Evolutionary conservation across 345 rosid genomes (phyloP).

Genomic region (Moringa oleifera): DNA sequence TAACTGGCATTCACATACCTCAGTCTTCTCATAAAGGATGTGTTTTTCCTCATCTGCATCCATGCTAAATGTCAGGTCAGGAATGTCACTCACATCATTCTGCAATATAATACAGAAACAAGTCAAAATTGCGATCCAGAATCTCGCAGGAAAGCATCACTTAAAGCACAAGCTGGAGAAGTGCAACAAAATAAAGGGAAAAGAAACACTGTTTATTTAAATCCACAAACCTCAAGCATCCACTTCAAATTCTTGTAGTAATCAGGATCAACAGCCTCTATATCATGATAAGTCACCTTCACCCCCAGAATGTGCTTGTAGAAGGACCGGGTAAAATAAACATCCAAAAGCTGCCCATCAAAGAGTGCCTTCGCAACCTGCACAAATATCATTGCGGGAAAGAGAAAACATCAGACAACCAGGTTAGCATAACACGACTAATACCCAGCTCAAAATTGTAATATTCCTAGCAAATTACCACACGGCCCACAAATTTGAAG

Average conservation of each 20-base stretch:
- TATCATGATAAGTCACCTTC: conserved; percentile 97
- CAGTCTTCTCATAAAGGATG: conserved; percentile 91
- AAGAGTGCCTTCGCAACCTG: conserved; percentile 93
- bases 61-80: conserved; percentile 94
- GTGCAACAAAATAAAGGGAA: not conserved
- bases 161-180: conserved; percentile 2
- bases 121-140: not conserved
- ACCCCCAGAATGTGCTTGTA: conserved; percentile 93
- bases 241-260: conserved; percentile 95
- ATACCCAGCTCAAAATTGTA: conserved; percentile 7
- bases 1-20: conserved; percentile 37
- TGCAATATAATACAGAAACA: conserved; percentile 23
- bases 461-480: conserved; percentile 49
- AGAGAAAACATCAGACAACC: conserved; percentile 11
- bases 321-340: conserved; percentile 91
- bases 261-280: conserved; percentile 99
- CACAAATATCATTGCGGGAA: conserved; percentile 20
- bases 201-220: conserved; percentile 3
- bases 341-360: conserved; percentile 98
- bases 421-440: conserved; percentile 5
- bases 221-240: conserved; percentile 82
- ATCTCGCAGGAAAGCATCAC: conserved; percentile 4
- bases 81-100: conserved; percentile 86
- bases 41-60: conserved; percentile 97
- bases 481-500: conserved; percentile 92